Base-by-base conservation (phyloP, 176 grass and related monocot species). In the Musa itinerans region DNA sequence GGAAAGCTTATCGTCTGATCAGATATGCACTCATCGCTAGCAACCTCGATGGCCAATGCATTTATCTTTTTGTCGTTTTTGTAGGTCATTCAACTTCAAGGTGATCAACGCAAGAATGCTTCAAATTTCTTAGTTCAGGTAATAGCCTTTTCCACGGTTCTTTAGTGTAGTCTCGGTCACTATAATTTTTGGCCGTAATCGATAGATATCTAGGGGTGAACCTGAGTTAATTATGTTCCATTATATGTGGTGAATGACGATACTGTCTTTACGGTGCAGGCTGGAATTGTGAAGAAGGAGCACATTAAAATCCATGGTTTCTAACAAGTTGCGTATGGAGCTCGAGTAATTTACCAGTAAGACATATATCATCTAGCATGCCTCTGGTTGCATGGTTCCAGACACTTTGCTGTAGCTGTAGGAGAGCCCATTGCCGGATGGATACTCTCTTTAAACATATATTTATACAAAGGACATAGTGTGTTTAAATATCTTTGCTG, bases 291-390 rank as follows among this genome's bases (percentile, higher is more conserved):
- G 4, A 91, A 91, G 89, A 91, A 91, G 50, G 89, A 91, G 52
- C 83, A 78, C 73, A 91, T 91, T 78, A 91, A 91, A 78, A 91
- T 91, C 65, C 89, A 91, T 80, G 89, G 89, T 76, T 91, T 91
- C 83, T 91, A 76, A 75, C 52, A 53, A 5, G 22, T 64, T 80
- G 52, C 68, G 66, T 68, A 48, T 80, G 75, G 69, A 29, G 54
- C 43, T 63, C 52, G 51, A 2, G 64, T 34, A 79, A 59, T 29
- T 11, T 63, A 57, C 68, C 1, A 25, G 48, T 59, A 54, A 11
- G 21, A 74, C 13, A 63, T 73, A 69, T 79, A 80, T n/a, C 29
- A 34, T 84, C 76, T 50, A 68, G 11, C 25, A 74, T 24, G 53
- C 53, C 58, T 59, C 25, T 12, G 11, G 24, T 15, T 43, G 8